Conservation (phyloP, 2,329 filamentous ascomycete species). For the Pyricularia sp. region DNA sequence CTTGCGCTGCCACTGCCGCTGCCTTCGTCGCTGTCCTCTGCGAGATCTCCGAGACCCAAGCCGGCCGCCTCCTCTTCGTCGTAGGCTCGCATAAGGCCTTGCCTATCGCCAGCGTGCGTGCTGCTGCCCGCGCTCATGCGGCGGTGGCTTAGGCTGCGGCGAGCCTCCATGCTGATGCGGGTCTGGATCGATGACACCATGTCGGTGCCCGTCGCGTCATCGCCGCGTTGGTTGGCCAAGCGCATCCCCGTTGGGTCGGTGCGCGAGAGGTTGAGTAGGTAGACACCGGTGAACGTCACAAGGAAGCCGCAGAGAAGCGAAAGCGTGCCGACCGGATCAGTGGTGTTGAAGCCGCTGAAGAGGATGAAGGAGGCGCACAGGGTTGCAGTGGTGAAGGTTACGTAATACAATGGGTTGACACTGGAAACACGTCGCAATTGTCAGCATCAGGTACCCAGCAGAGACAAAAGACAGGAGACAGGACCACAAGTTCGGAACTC, state of each 20-base stretch:
- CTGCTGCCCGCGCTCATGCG: conserved; percentile 53
- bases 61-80: conserved; percentile 70
- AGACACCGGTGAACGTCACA: conserved; percentile 90
- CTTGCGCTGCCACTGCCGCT: conserved; percentile 16
- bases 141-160: conserved; percentile 57
- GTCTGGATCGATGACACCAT: conserved; percentile 84
- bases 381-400: conserved; percentile 92
- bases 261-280: conserved; percentile 91
- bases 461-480: not conserved
- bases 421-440: conserved; percentile 31
- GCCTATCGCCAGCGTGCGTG: conserved; percentile 55
- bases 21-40: conserved; percentile 67
- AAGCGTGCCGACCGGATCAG: conserved; percentile 81
- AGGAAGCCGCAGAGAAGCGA: conserved; percentile 90
- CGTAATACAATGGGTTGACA: conserved; percentile 94
- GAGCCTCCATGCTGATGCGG: conserved; percentile 83
- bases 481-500: conserved; percentile 27
- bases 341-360: conserved; percentile 93
- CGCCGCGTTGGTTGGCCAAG: conserved; percentile 49
- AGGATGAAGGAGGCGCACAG: conserved; percentile 93
- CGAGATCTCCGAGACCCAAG: conserved; percentile 70
- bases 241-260: conserved; percentile 75
- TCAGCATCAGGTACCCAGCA: conserved; percentile 5
- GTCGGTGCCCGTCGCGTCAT: conserved; percentile 82
- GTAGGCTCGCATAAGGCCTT: conserved; percentile 80